Evolutionary conservation across 164 flowering plant genomes (phyloP).

Genomic region (Aristolochia californica): DNA sequence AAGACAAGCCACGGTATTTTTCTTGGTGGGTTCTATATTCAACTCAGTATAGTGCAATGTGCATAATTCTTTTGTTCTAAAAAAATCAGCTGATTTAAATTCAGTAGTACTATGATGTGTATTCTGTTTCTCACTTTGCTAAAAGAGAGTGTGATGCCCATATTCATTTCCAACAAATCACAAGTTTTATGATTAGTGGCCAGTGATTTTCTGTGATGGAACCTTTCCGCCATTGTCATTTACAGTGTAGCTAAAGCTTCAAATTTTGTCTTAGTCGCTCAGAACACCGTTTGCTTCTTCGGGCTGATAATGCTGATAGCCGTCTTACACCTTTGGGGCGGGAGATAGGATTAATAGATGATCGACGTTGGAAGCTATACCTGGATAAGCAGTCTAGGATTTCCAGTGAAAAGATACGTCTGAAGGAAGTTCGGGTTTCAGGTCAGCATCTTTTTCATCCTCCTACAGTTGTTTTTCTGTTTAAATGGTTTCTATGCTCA

Average conservation of each 20-base stretch:
- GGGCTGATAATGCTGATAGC: slow-evolving; percentile 94
- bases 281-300: slow-evolving; percentile 81
- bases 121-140: too few species aligned
- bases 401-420: slow-evolving; percentile 61
- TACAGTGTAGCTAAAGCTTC: background rate
- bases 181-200: background rate
- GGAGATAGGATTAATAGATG: slow-evolving; percentile 92
- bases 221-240: background rate
- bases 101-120: too few species aligned
- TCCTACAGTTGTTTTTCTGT: background rate
- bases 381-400: slow-evolving; percentile 76
- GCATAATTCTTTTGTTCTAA: too few species aligned
- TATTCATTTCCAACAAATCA: background rate
- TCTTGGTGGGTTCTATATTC: too few species aligned
- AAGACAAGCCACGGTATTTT: too few species aligned
- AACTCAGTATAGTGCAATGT: too few species aligned
- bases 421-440: slow-evolving; percentile 66
- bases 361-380: slow-evolving; percentile 75
- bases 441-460: slow-evolving; percentile 26
- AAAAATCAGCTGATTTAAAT: too few species aligned
- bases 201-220: background rate
- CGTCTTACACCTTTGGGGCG: slow-evolving; percentile 91
- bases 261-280: slow-evolving; percentile 53
- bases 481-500: background rate
- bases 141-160: too few species aligned